A percentile compares a stretch with the other conserved stretches of the same genome.
These are phyloP conservation scores for Planoprotostelium fungivorum DNA, from an alignment of 78 protist genomes.

Conservation along the genomic window DNA sequence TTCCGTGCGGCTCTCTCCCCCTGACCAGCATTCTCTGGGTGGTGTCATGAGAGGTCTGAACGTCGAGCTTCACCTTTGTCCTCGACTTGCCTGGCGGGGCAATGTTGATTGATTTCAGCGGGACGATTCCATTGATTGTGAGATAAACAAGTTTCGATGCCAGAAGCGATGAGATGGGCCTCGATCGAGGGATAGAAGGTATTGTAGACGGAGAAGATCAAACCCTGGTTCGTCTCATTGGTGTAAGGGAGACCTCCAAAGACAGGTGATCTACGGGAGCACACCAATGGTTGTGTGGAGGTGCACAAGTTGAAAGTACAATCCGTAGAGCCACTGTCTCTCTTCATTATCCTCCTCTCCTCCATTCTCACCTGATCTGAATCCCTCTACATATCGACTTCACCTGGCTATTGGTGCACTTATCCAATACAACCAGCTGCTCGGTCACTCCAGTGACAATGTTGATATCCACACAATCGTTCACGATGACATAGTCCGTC, in stretches of 20 bases:
- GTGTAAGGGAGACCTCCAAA: neutral
- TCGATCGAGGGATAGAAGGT: neutral
- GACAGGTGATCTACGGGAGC: neutral
- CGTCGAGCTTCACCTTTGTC: neutral
- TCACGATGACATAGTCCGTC: neutral
- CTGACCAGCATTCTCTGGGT: neutral
- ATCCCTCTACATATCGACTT: neutral
- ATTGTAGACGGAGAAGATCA: neutral
- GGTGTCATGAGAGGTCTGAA: neutral
- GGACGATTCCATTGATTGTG: neutral
- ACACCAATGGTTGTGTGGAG: neutral
- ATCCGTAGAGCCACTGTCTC: neutral
- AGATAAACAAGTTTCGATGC: neutral
- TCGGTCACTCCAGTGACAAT: neutral
- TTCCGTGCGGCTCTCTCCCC: neutral
- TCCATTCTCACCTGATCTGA: neutral
- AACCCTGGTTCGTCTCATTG: neutral
- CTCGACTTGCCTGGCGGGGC: neutral
- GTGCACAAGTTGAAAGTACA: neutral
- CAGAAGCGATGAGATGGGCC: neutral
- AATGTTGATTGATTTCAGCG: neutral
- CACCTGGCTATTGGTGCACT: neutral
- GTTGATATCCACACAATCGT: neutral
- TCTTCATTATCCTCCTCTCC: neutral
- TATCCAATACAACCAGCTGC: neutral